Base-by-base conservation (phyloP, 495 filamentous ascomycete species). In the Annulohypoxylon moriforme region DNA sequence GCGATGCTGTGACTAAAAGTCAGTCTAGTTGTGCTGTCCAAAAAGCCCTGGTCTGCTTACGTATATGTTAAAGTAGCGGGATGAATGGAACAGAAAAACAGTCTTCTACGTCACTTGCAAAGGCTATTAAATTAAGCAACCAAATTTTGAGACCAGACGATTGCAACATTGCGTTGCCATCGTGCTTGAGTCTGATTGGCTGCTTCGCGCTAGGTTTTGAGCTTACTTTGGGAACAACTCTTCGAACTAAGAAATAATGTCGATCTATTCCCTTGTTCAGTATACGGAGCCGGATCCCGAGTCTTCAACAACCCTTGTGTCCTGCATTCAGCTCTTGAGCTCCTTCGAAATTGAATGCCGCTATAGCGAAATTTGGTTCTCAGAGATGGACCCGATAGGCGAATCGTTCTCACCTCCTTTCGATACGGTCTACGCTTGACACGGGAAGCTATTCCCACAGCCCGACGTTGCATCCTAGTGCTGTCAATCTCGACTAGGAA, bases 131-230 rank as follows among this genome's bases (percentile, higher is more conserved):
- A 55, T 61, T 66, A 58, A 24, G 46, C n/a, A 61, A 22, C 53
- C 55, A 58, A 58, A 57, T 34, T 34, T 56, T 68, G 46, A 69
- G 58, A 57, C 44, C 59, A 59, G 27, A 56, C 4, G 33, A 68
- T 67, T 55, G 64, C 64, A 72, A 72, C 69, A 69, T 68, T 33
- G 5, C 20, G 60, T 59, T 60, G 25, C 36, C 13, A 36, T 40
- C 20, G 34, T 60, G 50, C 56, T 74, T 60, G 34, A 61, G 47
- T 55, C 57, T 65, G 44, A 71, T 71, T 70, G 71, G 67, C 14
- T 25, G 0, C 7, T 31, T 22, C 40, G 18, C 22, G 6, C 46
- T 3, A 64, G 29, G 38, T 20, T 18, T 44, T n/a, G 25, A 38
- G 14, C 25, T 65, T 61, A 20, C 60, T 60, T 64, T 2, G n/a